These are phyloP conservation scores for Juglanconis sp. DNA, from an alignment of 2,329 filamentous ascomycete species.

Conservation along the genomic window DNA sequence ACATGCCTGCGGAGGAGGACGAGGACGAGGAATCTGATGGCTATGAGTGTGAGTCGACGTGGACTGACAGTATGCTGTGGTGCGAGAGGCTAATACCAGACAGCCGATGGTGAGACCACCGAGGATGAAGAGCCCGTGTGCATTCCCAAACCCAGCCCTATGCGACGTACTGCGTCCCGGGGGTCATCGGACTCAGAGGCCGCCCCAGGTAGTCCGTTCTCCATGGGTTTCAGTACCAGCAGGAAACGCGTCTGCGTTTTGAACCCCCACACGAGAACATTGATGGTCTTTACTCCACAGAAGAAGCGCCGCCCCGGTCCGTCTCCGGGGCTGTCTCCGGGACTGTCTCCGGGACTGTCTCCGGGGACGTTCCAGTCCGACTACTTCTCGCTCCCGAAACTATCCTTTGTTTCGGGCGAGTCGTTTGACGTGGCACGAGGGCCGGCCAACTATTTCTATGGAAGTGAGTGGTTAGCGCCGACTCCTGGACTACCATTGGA, in stretches of 20 bases:
- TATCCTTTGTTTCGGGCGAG: not conserved
- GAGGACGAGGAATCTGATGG: slow-evolving; percentile 39
- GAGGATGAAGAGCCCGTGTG: slow-evolving; percentile 57
- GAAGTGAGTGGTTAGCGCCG: not conserved
- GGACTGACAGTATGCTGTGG: slow-evolving; percentile 14
- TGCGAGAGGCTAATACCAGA: slow-evolving; percentile 35
- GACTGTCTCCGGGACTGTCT: slow-evolving; percentile 41
- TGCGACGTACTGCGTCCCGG: not conserved
- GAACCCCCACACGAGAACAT: slow-evolving; percentile 55
- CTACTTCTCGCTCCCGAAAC: slow-evolving; percentile 31
- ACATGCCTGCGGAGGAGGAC: not conserved
- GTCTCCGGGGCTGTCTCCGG: not conserved
- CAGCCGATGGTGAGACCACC: slow-evolving; percentile 61
- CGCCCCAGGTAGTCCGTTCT: not conserved
- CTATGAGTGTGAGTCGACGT: slow-evolving; percentile 56
- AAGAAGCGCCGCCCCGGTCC: slow-evolving; percentile 33
- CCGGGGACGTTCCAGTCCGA: slow-evolving; percentile 53
- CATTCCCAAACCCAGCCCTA: slow-evolving; percentile 39
- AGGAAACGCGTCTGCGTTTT: slow-evolving; percentile 58
- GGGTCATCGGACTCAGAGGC: slow-evolving; percentile 47
- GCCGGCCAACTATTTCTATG: not conserved
- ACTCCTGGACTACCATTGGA: slow-evolving; percentile 40
- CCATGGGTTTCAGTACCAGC: slow-evolving; percentile 34
- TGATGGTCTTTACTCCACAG: slow-evolving; percentile 62
- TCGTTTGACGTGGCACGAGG: not conserved